Base-by-base conservation (phyloP, 441 rosid genomes). In the Adansonia gregorii region DNA sequence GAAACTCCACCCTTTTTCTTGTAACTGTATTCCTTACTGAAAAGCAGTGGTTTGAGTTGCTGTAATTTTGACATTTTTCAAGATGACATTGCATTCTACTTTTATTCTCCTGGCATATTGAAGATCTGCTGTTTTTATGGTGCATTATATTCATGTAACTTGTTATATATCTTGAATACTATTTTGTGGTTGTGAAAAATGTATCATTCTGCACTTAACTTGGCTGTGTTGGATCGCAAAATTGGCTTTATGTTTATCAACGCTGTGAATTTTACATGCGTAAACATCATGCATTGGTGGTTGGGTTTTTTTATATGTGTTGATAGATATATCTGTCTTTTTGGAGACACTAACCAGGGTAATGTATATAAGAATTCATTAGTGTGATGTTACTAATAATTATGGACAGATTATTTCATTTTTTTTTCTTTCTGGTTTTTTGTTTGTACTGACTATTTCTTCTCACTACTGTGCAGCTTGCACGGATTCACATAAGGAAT, bases 401-500 rank as follows among this genome's bases (percentile, higher is more conserved):
- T 46, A 48, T 10, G 11, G 56, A 41, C 12, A 8, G 5, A 19
- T 54, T 54, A 46, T 8, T 22, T 61, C 11, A 6, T 17, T 20
- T 45, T 19, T 24, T 43, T 12, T 14, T 4, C 19, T 74, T 14
- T 68, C 27, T 58, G 17, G 20, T 8, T 60, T 55, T 12, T 10
- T 67, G 52, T 49, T 24, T 74, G 5, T 8, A 27, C 59, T 79
- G 72, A 68, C 11, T 48, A 65, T 64, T 76, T 46, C 67, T 61
- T 45, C 8, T 49, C 70, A 59, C 68, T 14, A 6, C n/a, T 78
- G 65, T 49, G 54, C 84, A 90, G 94, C 78, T 90, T 67, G 73
- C 78, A 31, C 84, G 90, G 79, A 88, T 90, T 83, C 86, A 87
- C 69, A 61, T 82, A 14, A 86, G 89, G 82, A 86, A 82, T 74